Percentiles rank a stretch among this genome's conserved stretches.
phyloP scores from a whole-genome alignment of 1,139 yeast genomes.

The Suhomyces wounanorum region DNA sequence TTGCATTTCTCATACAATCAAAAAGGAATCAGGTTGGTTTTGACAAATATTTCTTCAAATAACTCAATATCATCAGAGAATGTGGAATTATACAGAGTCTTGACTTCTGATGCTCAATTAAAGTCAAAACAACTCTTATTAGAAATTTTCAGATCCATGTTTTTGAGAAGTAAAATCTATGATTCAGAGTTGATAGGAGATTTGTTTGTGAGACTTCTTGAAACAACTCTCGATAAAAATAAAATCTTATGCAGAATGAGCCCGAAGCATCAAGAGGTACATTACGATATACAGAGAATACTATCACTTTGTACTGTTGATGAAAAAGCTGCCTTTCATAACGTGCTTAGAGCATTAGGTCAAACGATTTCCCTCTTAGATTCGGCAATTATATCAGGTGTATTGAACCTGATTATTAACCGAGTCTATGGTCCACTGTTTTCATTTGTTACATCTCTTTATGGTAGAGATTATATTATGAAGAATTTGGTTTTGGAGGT shows the following conservation, averaged over 20 bases:
- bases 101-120: constrained; percentile 11
- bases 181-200: constrained; percentile 16
- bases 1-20: constrained; percentile 8
- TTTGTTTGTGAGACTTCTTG: constrained; percentile 19
- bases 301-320: constrained; percentile 14
- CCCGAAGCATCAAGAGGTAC: constrained; percentile 5
- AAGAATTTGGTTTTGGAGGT: constrained; percentile 23
- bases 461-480: constrained; percentile 24
- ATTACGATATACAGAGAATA: constrained; percentile 23
- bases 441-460: constrained; percentile 17
- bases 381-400: constrained; percentile 17
- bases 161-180: constrained; percentile 20
- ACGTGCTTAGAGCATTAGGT: constrained; percentile 30
- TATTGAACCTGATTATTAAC: constrained; percentile 19
- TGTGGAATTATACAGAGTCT: constrained; percentile 1
- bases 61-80: not conserved
- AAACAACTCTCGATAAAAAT: constrained; percentile 10
- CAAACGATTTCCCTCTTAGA: constrained; percentile 33
- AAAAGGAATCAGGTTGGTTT: constrained; percentile 3
- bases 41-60: not conserved
- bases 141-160: constrained; percentile 25
- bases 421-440: constrained; percentile 19
- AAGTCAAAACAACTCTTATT: constrained; percentile 22
- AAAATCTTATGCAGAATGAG: constrained; percentile 7
- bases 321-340: constrained; percentile 28